phyloP scores from a whole-genome alignment of 768 basidiomycete species.

The Podaxis sp. region DNA sequence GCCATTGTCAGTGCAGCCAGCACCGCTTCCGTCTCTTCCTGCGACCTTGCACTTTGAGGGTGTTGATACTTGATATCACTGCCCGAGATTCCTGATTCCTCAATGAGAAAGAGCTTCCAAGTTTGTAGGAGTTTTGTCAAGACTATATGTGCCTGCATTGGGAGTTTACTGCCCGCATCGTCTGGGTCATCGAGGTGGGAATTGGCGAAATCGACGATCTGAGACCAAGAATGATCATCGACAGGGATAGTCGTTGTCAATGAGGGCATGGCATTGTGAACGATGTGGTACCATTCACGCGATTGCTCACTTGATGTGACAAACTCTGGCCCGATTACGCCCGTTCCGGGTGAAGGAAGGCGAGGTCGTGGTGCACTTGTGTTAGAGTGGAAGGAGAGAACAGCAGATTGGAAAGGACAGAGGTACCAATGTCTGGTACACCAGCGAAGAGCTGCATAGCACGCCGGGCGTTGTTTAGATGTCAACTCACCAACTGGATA shows the following conservation, averaged over 20 bases:
- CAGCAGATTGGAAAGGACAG: neutral
- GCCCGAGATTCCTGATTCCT: neutral
- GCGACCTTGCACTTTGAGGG: neutral
- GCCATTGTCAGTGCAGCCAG: neutral
- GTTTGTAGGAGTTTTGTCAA: neutral
- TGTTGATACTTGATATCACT: neutral
- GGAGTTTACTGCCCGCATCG: neutral
- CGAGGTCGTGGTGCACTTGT: neutral
- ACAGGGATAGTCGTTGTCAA: neutral
- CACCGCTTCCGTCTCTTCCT: neutral
- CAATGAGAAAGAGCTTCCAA: neutral
- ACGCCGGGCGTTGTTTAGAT: neutral
- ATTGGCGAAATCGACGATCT: neutral
- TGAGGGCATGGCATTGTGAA: neutral
- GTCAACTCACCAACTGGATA: neutral
- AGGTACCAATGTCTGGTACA: neutral
- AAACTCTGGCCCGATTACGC: neutral
- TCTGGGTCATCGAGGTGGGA: neutral
- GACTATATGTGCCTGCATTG: neutral
- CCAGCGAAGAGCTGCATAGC: neutral
- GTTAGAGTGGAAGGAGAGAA: neutral
- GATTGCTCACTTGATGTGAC: neutral
- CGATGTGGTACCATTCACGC: neutral
- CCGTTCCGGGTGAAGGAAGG: neutral
- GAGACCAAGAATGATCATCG: neutral